Base-by-base conservation (phyloP, 768 basidiomycete genomes). In the Psilocybe azurescens region DNA sequence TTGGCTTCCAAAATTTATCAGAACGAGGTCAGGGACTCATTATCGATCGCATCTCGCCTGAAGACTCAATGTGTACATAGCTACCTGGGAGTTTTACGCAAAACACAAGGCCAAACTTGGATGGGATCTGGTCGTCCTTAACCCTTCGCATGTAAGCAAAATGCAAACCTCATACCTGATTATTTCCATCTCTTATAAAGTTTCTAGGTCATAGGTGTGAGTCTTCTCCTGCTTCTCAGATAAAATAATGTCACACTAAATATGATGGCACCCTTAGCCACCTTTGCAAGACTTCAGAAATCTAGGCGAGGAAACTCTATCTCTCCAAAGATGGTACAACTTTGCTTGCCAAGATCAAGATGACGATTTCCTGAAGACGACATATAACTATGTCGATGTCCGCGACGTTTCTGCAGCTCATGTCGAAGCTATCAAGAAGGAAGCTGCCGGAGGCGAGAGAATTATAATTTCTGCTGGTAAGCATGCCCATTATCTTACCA, bases 1-100 rank as follows among this genome's bases (percentile, higher is more conserved):
- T 67, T 78, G 18, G 86, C 88, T 3, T 85, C 84, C 10, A 92
- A 93, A 81, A 79, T 1, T 75, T 90, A 0, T 87, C 89, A 0
- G 91, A 93, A 73, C 79, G 77, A 73, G 81, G 86, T 84, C 57
- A 9, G 61, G 18, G n/a, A 14, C 18, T 32, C 24, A 7, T 28
- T 18, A 14, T n/a, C 24, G 24, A 2, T 24, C 24, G 24, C 24
- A 24, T 24, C 24, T 24, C 24, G 24, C 24, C 24, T 24, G 24
- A 24, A 24, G 24, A 24, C 24, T 24, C 24, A 24, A 24, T 24
- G 24, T 24, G 2, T 14, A 9, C 14, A 18, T 36, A 63, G 82
- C 82, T 20, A 77, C 77, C n/a, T 81, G 77, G 79, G 71, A 75
- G 0, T 79, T 81, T 63, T 69, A 80, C 50, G 70, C 81, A 28